These are phyloP conservation scores for Talaromyces funiculosus DNA, from an alignment of 2,329 filamentous ascomycete genomes.

Conservation along the genomic window DNA sequence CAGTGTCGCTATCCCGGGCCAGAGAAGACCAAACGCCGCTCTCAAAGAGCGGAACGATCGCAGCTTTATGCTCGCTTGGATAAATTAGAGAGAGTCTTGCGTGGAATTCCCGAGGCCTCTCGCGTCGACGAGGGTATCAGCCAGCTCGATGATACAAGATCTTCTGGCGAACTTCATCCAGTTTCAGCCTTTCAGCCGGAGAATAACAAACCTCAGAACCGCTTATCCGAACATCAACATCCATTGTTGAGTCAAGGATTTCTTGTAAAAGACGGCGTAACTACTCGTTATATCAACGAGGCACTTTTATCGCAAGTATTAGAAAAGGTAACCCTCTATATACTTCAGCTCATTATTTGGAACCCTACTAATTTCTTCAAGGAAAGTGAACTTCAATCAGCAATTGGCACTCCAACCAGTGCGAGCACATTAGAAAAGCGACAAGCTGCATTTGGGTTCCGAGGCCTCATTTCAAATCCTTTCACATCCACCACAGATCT, in stretches of 20 bases:
- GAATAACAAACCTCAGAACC: neutral
- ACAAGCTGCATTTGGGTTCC: conserved; percentile 16
- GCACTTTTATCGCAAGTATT: conserved; percentile 19
- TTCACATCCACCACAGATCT: conserved; percentile 14
- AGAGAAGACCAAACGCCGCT: neutral
- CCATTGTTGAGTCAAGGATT: neutral
- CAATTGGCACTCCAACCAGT: neutral
- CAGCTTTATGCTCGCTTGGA: neutral
- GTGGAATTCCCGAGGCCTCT: neutral
- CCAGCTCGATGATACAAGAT: neutral
- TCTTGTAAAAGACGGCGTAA: conserved; percentile 18
- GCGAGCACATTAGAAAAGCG: conserved; percentile 7
- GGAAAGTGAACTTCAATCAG: neutral
- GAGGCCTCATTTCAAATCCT: conserved; percentile 22
- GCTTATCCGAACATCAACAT: neutral
- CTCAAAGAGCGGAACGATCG: neutral
- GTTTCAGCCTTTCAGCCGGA: neutral
- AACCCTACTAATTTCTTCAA: neutral
- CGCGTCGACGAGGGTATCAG: too few relatives aligned
- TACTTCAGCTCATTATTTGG: neutral
- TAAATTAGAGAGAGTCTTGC: neutral
- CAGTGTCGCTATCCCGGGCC: conserved; percentile 23
- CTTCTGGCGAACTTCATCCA: neutral
- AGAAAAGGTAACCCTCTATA: conserved; percentile 18
- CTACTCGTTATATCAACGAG: conserved; percentile 18